Evolutionary conservation across 1,284 basidiomycete species (phyloP), one percentile per base, ranked within the genome.

Genomic region (Testicularia cyperi): DNA sequence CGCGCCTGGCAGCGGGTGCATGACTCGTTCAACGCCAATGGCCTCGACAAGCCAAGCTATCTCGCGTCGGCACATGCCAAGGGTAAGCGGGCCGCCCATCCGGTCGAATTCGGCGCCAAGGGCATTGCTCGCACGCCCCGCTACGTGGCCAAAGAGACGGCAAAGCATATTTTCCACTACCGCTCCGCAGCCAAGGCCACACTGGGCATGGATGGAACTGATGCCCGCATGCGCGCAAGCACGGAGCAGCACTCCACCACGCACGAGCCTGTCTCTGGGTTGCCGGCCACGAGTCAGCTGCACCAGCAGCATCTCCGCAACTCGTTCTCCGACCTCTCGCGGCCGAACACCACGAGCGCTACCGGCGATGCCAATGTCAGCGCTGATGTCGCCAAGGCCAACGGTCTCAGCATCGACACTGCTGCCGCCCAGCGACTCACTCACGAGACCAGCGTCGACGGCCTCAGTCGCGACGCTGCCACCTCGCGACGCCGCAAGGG

Each of bases 1-100:
- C 46, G 56, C 18, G 51, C 52, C 13, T 72, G 70, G 70, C 65
- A 70, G 38, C 55, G 44, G 12, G 26, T 72, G 15, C 62, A 68
- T 37, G 65, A 72, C 44, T 63, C 65, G 1, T 72, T 72, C 56
- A 62, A 72, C 38, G 70, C 70, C 31, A 72, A 72, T 30, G 70
- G 70, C 22, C 43, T 60, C 32, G 70, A 72, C 35, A 44, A 42
- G 25, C 60, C 57, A 13, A 70, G 68, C 56, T 68, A 68, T 37
- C 45, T 72, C 6, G 58, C 58, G 3, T 38, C 47, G 1, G 49
- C 44, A 2, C 53, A 61, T n/a, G 58, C 55, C 15, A 45, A 42
- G 21, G 70, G 60, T 15, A 47, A 66, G 30, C 32, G 33, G 32
- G 31, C 62, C 12, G 31, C 46, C 18, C 47, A 46, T 23, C 45